Base-by-base conservation (phyloP, 2,329 filamentous ascomycete species). In the Chaetomium sp. region DNA sequence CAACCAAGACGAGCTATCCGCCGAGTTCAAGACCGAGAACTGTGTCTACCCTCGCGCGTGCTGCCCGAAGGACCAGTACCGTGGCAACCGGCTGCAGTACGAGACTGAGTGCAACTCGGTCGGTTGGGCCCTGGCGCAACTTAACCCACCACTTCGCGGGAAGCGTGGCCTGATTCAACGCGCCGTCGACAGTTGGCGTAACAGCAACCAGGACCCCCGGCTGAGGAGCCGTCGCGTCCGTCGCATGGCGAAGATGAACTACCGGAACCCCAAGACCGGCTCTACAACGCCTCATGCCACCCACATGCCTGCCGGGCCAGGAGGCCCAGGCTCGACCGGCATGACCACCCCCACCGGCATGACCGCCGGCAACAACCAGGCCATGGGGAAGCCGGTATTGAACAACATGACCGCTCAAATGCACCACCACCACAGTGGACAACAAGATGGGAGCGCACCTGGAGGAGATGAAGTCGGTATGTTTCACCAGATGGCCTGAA, bases 71-170 rank as follows among this genome's bases (percentile, higher is more conserved):
- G 92, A 97, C 57, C 88, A 95, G 69, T 99, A 99, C 77, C 87
- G 91, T 58, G 94, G 94, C 59, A 99, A 99, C 71, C 87, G 94
- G 12, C 76, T 96, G 63, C 88, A 94, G 64, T 99, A 99, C 72
- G 94, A 99, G 76, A 96, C 90, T 12, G 94, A 99, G 74, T 99
- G 94, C 79, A 99, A 99, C 74, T 90, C 91, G 0, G 94, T 99
- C n/a, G 94, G 94, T n/a, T 99, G 94, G 94, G 92, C 92, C 10
- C 75, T 99, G 63, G 94, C 94, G 2, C 88, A 97, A 68, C 76
- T 99, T 53, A 99, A 99, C 71, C 86, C 91, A 6, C 88, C 89
- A 56, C 79, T 97, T 57, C 85, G 92, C 61, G 92, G 92, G 64
- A 97, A 97, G 79, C 84, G 94, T 64, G 94, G 94, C 6, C 79